phyloP scores from a whole-genome alignment of 139 green algal species.

The Coelastrella sp. region DNA sequence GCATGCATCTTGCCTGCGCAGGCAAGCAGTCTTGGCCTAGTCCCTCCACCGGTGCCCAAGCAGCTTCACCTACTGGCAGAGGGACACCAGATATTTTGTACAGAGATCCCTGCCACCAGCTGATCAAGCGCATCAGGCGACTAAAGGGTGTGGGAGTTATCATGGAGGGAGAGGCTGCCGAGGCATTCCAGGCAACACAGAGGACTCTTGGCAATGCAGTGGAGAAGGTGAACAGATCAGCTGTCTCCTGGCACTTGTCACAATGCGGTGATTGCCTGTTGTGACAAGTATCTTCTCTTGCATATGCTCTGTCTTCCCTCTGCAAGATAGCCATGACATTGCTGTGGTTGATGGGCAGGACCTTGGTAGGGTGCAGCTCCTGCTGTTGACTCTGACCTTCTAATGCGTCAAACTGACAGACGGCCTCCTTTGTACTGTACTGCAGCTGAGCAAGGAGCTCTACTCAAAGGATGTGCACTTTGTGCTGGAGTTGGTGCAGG shows the following conservation, averaged over 20 bases:
- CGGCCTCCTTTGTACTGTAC: background rate
- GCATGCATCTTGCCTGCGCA: too few species aligned
- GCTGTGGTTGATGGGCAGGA: too few species aligned
- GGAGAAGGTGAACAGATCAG: background rate
- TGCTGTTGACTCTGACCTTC: too few species aligned
- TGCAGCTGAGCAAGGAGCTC: conserved; percentile 58
- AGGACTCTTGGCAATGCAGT: background rate
- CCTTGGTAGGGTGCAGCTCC: too few species aligned
- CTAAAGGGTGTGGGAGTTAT: background rate
- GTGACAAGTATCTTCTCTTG: background rate
- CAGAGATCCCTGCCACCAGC: background rate
- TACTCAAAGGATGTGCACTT: conserved; percentile 70
- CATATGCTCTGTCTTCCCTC: too few species aligned
- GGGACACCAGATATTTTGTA: background rate
- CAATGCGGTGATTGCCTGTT: background rate
- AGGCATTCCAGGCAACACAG: background rate
- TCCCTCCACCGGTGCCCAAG: background rate
- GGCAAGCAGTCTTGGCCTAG: background rate
- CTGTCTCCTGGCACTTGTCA: background rate
- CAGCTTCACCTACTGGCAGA: background rate
- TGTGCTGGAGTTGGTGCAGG: conserved; percentile 69
- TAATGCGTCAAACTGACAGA: too few species aligned
- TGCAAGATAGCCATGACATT: too few species aligned
- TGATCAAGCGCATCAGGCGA: background rate
- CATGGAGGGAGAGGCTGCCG: background rate